Base-by-base conservation (phyloP, 2,329 filamentous ascomycete genomes). In the Ascochyta viciae-villosae region DNA sequence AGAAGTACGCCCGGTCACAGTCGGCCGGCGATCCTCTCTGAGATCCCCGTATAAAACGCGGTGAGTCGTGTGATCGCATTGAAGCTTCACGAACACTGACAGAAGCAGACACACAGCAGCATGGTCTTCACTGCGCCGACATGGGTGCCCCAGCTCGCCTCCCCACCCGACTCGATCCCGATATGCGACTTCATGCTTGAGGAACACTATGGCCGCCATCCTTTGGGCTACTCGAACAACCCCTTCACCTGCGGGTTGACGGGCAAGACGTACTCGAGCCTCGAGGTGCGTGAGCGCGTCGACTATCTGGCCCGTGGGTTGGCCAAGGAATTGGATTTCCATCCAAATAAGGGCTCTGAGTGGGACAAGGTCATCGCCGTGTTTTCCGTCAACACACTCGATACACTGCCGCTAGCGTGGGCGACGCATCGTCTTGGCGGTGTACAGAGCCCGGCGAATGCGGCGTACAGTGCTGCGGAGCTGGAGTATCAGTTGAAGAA, bases 311-410 rank as follows among this genome's bases (percentile, higher is more conserved):
- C 91, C 15, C 84, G 88, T 54, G 88, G 85, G 22, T 77, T 96
- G 31, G 83, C 84, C 37, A 87, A 89, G 71, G 86, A 90, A 60
- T 82, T 95, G 56, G 87, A 85, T 39, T 92, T 90, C 83, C 74
- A 82, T 41, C 86, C 89, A 7, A 88, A 90, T 63, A 74, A 86
- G 53, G 90, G 89, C 12, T 85, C 85, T 0, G 89, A 93, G 72
- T 95, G 89, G 88, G 90, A 95, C 67, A 92, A 92, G 74, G 89
- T 93, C 23, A 80, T 91, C 43, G 88, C 82, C 4, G 79, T 93
- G 26, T 96, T 91, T 77, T 88, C 88, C n/a, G 76, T 92, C 56
- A 96, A 96, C 72, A 91, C 90, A 85, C 86, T 95, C 60, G 90
- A 95, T 74, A 91, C 89, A 49, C 77, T 92, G 58, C 85, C 89